Base-by-base conservation (phyloP, 371 early-diverging fungal genomes). In the Rhizopus microsporus region DNA sequence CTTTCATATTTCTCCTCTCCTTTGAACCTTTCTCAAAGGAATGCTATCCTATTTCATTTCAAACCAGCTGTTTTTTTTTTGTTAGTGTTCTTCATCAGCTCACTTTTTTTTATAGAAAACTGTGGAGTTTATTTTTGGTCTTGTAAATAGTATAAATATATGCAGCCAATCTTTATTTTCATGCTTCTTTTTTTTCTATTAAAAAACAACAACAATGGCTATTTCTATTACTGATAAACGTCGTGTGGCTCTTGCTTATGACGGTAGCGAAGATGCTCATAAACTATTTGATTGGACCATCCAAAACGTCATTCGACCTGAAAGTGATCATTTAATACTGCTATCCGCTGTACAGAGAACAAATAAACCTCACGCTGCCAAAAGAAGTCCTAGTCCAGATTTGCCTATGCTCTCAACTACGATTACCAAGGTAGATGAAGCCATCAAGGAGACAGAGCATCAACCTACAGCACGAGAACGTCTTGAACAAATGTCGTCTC, bases 231-330 rank as follows among this genome's bases (percentile, higher is more conserved):
- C 67, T 48, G 76, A 79, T 17, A 75, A 74, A 57, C 74, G 79
- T 37, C 71, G 79, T 40, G 60, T 79, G 9, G 79, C 74, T n/a
- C 52, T 79, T 40, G 79, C 79, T 16, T 79, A 79, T 55, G 79
- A 79, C 62, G 76, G 79, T 15, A 70, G 63, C 32, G 79, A 79
- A 35, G 79, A 79, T 65, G 79, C 79, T 16, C 60, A 49, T 40
- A 79, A 74, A 47, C 45, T 79, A 7, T 75, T 79, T 53, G 72
- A 79, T 7, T 79, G 80, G 80, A 54, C 77, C 2, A 55, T 79
- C 44, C 63, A 72, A 54, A 76, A 79, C 44, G 73, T 79, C 16
- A 51, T 79, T 31, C 65, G 66, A 10, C 75, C 75, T 9, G 62
- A 68, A n/a, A 66, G 59, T 8, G 80, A 79, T 56, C 80, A 79